Percentiles rank a stretch among this genome's conserved stretches.
phyloP scores from a whole-genome alignment of 495 filamentous ascomycete genomes.

The Clohesyomyces aquaticus region DNA sequence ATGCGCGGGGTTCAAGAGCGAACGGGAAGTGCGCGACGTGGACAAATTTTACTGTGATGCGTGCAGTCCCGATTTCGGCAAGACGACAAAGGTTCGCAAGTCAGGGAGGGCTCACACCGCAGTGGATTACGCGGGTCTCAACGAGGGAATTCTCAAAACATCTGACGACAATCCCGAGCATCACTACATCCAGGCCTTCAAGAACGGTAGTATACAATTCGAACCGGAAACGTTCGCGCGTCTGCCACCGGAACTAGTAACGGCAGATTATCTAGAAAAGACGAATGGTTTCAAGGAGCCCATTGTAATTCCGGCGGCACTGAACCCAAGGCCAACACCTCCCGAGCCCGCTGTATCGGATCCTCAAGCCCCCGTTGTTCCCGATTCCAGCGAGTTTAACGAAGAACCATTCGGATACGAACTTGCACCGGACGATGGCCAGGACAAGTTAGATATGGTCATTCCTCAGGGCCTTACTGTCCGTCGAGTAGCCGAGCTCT shows the following conservation, averaged over 20 bases:
- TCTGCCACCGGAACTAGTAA: slow-evolving; percentile 69
- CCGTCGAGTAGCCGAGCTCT: slow-evolving; percentile 66
- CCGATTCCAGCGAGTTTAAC: slow-evolving; percentile 5
- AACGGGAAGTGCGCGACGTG: slow-evolving; percentile 68
- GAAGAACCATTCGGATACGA: slow-evolving; percentile 49
- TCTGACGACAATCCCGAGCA: slow-evolving; percentile 71
- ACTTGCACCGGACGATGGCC: slow-evolving; percentile 59
- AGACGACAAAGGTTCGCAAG: slow-evolving; percentile 63
- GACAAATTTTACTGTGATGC: slow-evolving; percentile 71
- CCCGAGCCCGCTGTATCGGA: neutral
- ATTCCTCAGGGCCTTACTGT: slow-evolving; percentile 72
- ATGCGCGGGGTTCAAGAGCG: slow-evolving; percentile 72
- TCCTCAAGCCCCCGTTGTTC: neutral
- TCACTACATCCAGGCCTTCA: slow-evolving; percentile 73
- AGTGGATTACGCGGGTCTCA: slow-evolving; percentile 76
- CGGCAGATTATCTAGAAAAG: slow-evolving; percentile 68
- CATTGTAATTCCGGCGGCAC: slow-evolving; percentile 68
- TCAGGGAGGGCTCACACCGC: slow-evolving; percentile 66
- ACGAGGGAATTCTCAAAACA: slow-evolving; percentile 72
- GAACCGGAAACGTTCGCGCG: slow-evolving; percentile 67
- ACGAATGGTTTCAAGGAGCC: slow-evolving; percentile 71
- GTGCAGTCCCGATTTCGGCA: slow-evolving; percentile 64
- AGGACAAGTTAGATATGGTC: slow-evolving; percentile 74
- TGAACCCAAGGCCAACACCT: slow-evolving; percentile 59
- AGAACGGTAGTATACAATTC: slow-evolving; percentile 67